Conservation (phyloP, 495 filamentous ascomycete genomes). For the Penicillium robsamsonii region DNA sequence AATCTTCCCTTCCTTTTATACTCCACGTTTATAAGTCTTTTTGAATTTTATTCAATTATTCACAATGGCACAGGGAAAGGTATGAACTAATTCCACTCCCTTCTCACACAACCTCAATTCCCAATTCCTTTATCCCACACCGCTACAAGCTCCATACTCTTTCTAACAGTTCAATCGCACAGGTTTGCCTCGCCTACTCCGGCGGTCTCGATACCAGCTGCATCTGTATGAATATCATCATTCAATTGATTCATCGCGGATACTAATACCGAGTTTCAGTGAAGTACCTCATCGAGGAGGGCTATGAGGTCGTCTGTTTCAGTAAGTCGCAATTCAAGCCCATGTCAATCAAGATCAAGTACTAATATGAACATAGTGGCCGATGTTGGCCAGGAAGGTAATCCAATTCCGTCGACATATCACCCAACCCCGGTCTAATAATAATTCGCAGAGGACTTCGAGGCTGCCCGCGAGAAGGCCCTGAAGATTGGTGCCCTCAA, state of each 20-base stretch:
- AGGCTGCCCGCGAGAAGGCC: constrained; percentile 56
- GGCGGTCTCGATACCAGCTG: constrained; percentile 67
- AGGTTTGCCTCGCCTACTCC: constrained; percentile 42
- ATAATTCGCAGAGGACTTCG: constrained; percentile 54
- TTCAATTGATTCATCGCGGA: background rate
- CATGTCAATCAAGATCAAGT: background rate
- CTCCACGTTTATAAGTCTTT: constrained; percentile 17
- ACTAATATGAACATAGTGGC: constrained; percentile 43
- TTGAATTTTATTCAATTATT: constrained; percentile 11
- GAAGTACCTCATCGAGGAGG: constrained; percentile 66
- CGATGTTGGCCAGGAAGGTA: constrained; percentile 62
- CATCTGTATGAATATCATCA: constrained; percentile 42
- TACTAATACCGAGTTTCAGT: constrained; percentile 32
- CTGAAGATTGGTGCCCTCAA: constrained; percentile 55
- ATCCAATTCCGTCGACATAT: background rate
- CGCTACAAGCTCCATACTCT: constrained; percentile 18
- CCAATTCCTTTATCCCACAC: constrained; percentile 15
- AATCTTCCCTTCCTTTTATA: constrained; percentile 22
- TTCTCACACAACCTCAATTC: background rate
- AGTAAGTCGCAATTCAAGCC: constrained; percentile 37
- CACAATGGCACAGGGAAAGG: constrained; percentile 34
- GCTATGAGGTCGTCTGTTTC: constrained; percentile 67
- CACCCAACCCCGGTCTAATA: constrained; percentile 4
- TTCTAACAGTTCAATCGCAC: constrained; percentile 22
- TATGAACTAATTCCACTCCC: constrained; percentile 10